A percentile compares a stretch with the other conserved stretches of the same genome.
Evolutionary conservation across 345 rosid species (phyloP).

Genomic region (Gossypium turneri): DNA sequence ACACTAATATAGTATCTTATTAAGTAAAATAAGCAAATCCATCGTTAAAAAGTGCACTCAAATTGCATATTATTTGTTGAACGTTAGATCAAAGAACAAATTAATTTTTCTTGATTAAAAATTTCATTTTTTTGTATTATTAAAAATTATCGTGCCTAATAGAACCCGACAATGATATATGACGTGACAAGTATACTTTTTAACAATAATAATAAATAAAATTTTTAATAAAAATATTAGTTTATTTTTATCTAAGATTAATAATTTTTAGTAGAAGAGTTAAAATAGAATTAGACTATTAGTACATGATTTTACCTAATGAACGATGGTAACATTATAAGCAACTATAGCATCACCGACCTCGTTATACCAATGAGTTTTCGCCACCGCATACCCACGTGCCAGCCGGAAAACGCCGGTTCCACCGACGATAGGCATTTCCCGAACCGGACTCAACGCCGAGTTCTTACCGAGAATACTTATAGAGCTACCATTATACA

Average conservation of each 20-base stretch:
- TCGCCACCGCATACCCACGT: slow-evolving; percentile 52
- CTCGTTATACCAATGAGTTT: slow-evolving; percentile 37
- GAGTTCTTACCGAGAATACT: slow-evolving; percentile 49
- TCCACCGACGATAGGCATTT: slow-evolving; percentile 65
- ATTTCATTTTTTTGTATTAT: too few relatives aligned
- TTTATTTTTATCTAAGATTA: too few relatives aligned
- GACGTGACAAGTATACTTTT: too few relatives aligned
- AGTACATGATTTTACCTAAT: slow-evolving; percentile 19
- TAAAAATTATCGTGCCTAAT: too few relatives aligned
- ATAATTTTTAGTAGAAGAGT: neutral
- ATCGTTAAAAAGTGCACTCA: too few relatives aligned
- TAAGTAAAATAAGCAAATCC: neutral
- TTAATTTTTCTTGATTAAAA: too few relatives aligned
- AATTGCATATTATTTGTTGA: too few relatives aligned
- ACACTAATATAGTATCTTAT: too few relatives aligned
- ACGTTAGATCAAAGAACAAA: too few relatives aligned
- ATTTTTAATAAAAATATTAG: too few relatives aligned
- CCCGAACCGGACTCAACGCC: slow-evolving; percentile 32
- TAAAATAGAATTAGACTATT: neutral
- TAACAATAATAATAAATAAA: too few relatives aligned
- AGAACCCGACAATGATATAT: too few relatives aligned
- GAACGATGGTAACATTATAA: slow-evolving; percentile 58
- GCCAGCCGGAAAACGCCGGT: slow-evolving; percentile 58
- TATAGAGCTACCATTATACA: slow-evolving; percentile 59
- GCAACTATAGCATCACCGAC: slow-evolving; percentile 53